Evolutionary conservation across 2,329 filamentous ascomycete species (phyloP).

Genomic region (Albophoma yamanashiensis): DNA sequence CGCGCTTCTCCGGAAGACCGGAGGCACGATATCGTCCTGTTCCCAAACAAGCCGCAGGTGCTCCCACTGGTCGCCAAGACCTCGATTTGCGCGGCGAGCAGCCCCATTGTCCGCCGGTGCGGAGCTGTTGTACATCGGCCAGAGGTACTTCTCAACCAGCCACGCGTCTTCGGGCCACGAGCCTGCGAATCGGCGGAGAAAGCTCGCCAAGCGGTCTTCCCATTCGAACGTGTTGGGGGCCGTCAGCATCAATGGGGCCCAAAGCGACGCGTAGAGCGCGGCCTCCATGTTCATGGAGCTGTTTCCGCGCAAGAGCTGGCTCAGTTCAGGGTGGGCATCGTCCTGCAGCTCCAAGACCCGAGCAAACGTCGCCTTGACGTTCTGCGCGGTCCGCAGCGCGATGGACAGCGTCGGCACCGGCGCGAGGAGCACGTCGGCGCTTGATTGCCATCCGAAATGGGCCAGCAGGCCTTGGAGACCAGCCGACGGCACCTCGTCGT

Average conservation of each 20-base stretch:
- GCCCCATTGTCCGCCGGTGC: conserved; percentile 16
- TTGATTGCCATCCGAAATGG: conserved; percentile 30
- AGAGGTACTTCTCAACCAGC: conserved; percentile 55
- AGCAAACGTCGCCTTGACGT: conserved; percentile 62
- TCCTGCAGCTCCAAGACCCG: conserved; percentile 17
- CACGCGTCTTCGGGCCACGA: conserved; percentile 53
- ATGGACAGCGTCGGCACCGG: conserved; percentile 57
- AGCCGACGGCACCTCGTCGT: conserved; percentile 51
- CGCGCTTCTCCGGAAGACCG: conserved; percentile 18
- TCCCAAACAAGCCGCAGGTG: conserved; percentile 26
- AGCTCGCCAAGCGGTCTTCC: conserved; percentile 51
- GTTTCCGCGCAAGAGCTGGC: conserved; percentile 23
- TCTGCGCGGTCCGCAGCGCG: conserved; percentile 61
- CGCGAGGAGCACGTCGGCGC: conserved; percentile 42
- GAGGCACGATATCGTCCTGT: conserved; percentile 30
- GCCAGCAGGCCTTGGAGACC: conserved; percentile 51
- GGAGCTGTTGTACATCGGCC: conserved; percentile 47
- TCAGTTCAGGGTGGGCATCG: conserved; percentile 15
- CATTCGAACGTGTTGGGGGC: conserved; percentile 37
- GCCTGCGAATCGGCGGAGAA: conserved; percentile 38
- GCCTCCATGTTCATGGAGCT: conserved; percentile 34
- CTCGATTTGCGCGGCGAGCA: conserved; percentile 12
- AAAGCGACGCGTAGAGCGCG: conserved; percentile 63
- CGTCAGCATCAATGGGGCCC: conserved; percentile 53
- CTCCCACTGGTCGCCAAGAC: conserved; percentile 18